These are phyloP conservation scores for Podila epigama DNA, from an alignment of 192 early-diverging fungal genomes.

Conservation along the genomic window DNA sequence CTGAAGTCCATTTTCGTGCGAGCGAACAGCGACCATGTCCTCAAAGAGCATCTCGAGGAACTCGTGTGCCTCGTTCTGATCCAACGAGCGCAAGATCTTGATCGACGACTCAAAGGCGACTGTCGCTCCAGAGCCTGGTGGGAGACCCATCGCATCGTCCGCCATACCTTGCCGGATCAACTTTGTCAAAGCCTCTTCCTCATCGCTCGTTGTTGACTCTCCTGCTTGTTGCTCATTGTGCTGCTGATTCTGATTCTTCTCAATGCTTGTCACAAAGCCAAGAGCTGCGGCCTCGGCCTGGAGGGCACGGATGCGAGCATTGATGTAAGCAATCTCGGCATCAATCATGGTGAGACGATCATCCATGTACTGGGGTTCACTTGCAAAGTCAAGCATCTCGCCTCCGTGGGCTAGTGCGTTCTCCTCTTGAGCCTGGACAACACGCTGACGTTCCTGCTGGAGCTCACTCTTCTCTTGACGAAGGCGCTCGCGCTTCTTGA, in stretches of 20 bases:
- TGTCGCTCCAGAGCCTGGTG: conserved; percentile 52
- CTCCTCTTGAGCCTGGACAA: conserved; percentile 50
- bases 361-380: conserved; percentile 59
- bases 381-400: conserved; percentile 39
- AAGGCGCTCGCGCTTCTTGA: conserved; percentile 56
- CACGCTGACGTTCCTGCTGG: conserved; percentile 54
- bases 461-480: conserved; percentile 57
- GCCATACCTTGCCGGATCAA: conserved; percentile 40
- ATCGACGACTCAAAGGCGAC: conserved; percentile 59
- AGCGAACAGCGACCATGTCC: conserved; percentile 61
- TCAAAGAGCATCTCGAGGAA: conserved; percentile 63
- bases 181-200: conserved; percentile 43
- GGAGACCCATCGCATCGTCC: conserved; percentile 45
- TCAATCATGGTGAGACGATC: conserved; percentile 63
- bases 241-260: conserved; percentile 9
- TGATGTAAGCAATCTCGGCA: conserved; percentile 64
- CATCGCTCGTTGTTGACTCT: conserved; percentile 20
- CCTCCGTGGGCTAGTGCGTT: conserved; percentile 31
- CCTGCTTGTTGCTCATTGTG: conserved; percentile 9
- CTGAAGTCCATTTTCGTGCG: conserved; percentile 53
- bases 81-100: conserved; percentile 57
- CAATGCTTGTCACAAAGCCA: conserved; percentile 31
- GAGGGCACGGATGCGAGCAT: conserved; percentile 58
- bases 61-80: conserved; percentile 55
- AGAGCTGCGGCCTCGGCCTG: conserved; percentile 58